Conservation (phyloP, 805 yeast species). For the Cyberlindnera misumaiensis region DNA sequence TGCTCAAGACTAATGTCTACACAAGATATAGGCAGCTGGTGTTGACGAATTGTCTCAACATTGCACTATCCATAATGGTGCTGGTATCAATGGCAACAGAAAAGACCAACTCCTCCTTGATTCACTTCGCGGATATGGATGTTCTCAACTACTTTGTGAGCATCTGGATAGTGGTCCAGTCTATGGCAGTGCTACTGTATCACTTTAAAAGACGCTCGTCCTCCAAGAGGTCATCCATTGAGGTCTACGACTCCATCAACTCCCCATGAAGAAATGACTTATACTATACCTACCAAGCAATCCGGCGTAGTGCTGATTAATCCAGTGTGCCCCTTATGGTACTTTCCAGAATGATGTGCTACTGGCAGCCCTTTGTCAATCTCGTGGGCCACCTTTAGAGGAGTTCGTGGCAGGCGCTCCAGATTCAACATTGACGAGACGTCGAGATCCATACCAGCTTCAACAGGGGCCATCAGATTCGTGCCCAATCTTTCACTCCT, state of each 20-base stretch:
- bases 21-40: constrained; percentile 86
- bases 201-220: neutral
- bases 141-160: neutral
- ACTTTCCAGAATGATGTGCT: too few relatives aligned
- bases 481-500: too few relatives aligned
- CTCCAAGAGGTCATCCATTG: neutral
- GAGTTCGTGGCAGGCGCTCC: too few relatives aligned
- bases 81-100: neutral
- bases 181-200: neutral
- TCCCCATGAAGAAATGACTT: neutral
- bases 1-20: constrained; percentile 79
- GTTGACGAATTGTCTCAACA: constrained; percentile 46
- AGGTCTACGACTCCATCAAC: constrained; percentile 1
- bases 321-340: too few relatives aligned
- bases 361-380: too few relatives aligned
- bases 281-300: too few relatives aligned
- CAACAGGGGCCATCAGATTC: too few relatives aligned
- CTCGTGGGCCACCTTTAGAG: too few relatives aligned
- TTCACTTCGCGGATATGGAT: neutral
- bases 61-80: constrained; percentile 22
- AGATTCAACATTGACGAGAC: too few relatives aligned
- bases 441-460: too few relatives aligned
- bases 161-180: neutral
- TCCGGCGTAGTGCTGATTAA: too few relatives aligned
- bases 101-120: neutral